phyloP scores from a whole-genome alignment of 2,329 filamentous ascomycete species.

The Corynespora cassiicola region DNA sequence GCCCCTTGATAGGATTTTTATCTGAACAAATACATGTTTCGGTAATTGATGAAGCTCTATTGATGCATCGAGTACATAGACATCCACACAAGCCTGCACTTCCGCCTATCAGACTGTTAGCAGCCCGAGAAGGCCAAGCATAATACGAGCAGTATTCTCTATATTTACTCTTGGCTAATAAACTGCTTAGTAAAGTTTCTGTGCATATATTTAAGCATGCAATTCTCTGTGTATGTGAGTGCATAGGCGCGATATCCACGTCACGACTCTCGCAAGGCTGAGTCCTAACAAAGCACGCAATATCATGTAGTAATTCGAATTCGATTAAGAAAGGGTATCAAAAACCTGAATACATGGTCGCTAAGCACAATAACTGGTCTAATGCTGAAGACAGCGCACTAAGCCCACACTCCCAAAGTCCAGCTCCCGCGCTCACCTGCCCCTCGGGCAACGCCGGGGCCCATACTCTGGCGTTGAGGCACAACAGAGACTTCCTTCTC shows the following conservation, averaged over 20 bases:
- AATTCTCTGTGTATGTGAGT: too few species aligned
- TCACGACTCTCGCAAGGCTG: slow-evolving; percentile 1
- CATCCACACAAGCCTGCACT: too few species aligned
- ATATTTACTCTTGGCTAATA: too few species aligned
- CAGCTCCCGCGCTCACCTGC: slow-evolving; percentile 45
- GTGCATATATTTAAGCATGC: too few species aligned
- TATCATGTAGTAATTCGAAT: background rate
- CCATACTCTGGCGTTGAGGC: slow-evolving; percentile 69
- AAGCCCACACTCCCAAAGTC: slow-evolving; percentile 49
- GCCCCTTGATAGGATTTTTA: background rate
- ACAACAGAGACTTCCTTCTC: slow-evolving; percentile 65
- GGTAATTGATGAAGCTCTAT: slow-evolving; percentile 9
- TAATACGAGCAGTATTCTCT: too few species aligned
- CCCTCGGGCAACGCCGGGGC: slow-evolving; percentile 50
- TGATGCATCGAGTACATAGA: too few species aligned
- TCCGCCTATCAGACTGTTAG: too few species aligned
- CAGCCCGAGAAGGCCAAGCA: too few species aligned
- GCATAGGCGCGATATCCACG: too few species aligned
- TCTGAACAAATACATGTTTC: background rate
- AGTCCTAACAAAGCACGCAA: background rate
- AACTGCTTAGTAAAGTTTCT: too few species aligned
- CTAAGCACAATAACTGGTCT: slow-evolving; percentile 3
- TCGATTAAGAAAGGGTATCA: background rate
- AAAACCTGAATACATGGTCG: background rate
- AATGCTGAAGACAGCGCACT: slow-evolving; percentile 4